These are phyloP conservation scores for Pythium guiyangense DNA, from an alignment of 352 stramenopile species.

Conservation along the genomic window DNA sequence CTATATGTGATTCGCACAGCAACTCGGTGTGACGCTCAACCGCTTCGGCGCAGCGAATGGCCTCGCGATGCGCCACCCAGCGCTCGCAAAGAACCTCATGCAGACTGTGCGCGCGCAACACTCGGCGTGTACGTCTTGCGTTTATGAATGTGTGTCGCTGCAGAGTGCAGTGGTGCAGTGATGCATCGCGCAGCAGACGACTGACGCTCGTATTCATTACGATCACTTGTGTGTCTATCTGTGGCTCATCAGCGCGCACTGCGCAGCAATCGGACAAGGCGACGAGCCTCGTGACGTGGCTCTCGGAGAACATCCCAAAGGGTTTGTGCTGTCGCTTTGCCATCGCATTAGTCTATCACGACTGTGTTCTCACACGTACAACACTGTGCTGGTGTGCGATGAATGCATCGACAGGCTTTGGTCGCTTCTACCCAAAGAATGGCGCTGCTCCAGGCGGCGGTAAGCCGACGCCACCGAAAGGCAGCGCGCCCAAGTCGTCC, in stretches of 20 bases:
- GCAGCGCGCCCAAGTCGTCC: constrained; percentile 31
- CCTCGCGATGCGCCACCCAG: constrained; percentile 29
- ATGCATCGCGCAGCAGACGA: neutral
- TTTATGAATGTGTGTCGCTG: too few species aligned
- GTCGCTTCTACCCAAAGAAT: constrained; percentile 85
- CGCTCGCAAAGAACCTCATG: constrained; percentile 37
- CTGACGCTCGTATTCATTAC: neutral
- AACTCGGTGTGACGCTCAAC: constrained; percentile 58
- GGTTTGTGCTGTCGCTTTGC: constrained; percentile 15
- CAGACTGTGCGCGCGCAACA: constrained; percentile 59
- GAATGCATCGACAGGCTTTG: constrained; percentile 39
- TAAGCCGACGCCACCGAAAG: constrained; percentile 51
- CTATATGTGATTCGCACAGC: constrained; percentile 28
- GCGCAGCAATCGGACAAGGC: constrained; percentile 38
- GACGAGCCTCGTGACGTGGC: constrained; percentile 65
- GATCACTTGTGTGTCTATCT: neutral
- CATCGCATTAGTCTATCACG: neutral
- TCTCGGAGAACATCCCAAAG: constrained; percentile 78
- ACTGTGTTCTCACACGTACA: neutral
- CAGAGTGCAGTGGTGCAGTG: neutral
- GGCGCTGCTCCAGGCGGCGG: constrained; percentile 19
- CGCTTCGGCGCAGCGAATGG: constrained; percentile 33
- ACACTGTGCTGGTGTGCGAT: neutral
- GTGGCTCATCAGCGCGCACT: constrained; percentile 29
- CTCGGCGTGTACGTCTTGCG: constrained; percentile 38